A percentile compares a stretch with the other conserved stretches of the same genome.
Evolutionary conservation across 768 basidiomycete species (phyloP).

Genomic region (Lentinula sp.): DNA sequence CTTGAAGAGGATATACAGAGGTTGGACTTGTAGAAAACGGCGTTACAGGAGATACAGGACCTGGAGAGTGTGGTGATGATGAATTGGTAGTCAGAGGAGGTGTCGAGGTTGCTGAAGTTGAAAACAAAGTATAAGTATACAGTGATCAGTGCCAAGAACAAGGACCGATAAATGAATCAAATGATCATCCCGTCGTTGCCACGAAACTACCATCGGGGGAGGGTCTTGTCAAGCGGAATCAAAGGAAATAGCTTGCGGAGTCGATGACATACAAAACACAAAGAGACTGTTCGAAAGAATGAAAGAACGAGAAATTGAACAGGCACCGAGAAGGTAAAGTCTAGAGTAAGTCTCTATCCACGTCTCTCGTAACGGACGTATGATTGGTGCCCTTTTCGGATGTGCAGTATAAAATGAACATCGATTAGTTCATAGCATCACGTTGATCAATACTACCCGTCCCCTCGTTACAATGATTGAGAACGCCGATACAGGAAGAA

Average conservation of each 20-base stretch:
- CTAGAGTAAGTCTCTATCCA: too few relatives aligned
- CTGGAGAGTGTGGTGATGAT: slow-evolving; percentile 35
- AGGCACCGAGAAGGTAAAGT: not conserved
- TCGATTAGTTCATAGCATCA: not conserved
- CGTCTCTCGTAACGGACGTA: not conserved
- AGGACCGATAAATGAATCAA: not conserved
- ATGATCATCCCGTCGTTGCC: not conserved
- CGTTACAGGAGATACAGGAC: slow-evolving; percentile 33
- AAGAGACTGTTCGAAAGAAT: too few relatives aligned
- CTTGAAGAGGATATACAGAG: slow-evolving; percentile 3
- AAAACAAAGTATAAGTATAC: not conserved
- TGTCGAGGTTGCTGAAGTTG: slow-evolving; percentile 25
- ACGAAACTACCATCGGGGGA: not conserved
- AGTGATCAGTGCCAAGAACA: not conserved
- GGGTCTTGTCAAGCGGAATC: too few relatives aligned
- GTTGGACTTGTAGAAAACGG: slow-evolving; percentile 19
- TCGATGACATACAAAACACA: too few relatives aligned
- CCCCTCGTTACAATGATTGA: too few relatives aligned
- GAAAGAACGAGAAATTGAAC: not conserved
- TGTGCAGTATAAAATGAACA: not conserved
- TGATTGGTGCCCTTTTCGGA: not conserved
- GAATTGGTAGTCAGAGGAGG: slow-evolving; percentile 15
- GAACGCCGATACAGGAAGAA: too few relatives aligned
- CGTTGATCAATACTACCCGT: not conserved
- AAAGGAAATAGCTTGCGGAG: too few relatives aligned